Base-by-base conservation (phyloP, 2,329 filamentous ascomycete genomes). In the Cyphellophora europaea region DNA sequence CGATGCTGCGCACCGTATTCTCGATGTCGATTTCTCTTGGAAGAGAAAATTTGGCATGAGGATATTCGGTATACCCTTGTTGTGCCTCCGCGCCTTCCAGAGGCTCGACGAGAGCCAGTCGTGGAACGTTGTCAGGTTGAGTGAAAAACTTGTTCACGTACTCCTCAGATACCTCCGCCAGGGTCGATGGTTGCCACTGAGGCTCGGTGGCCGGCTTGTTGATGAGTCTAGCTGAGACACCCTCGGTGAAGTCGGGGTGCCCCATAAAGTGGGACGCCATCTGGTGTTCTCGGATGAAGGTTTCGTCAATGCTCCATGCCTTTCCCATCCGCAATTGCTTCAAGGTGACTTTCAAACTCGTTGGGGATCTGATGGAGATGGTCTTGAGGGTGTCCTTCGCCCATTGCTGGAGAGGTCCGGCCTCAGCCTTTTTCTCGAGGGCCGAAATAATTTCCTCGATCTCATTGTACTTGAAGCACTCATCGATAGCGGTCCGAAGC, bases 261-360 rank as follows among this genome's bases (percentile, higher is more conserved):
- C 71, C 70, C 89, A 98, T 96, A 66, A 98, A 96, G 44, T 77
- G 74, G 39, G 72, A 66, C 2, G 89, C 87, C 40, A 98, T 86
- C 53, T 81, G 72, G 61, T 91, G 74, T 65, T 98, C 91, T 44
- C 77, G 77, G 54, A 79, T 69, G 69, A 96, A 98, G 1, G 89
- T 79, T 61, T 94, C 74, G 11, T 72, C 66, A 50, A 98, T 94
- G 44, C 71, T 70, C 91, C 91, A 96, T 19, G 67, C 54, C 48
- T 65, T 63, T 41, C 84, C 86, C 32, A 82, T 61, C 47, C 78
- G 80, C 75, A 96, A 82, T 65, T 93, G 85, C 48, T 76, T 72
- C 37, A 94, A 72, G 2, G 88, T 71, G 32, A 98, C 91, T 53
- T 86, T 79, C 35, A 96, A 77, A 17, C 83, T 77, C 5, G 82